Evolutionary conservation across 2,329 filamentous ascomycete species (phyloP), one percentile per base, ranked within the genome.

Genomic region (Zymoseptoria tritici): DNA sequence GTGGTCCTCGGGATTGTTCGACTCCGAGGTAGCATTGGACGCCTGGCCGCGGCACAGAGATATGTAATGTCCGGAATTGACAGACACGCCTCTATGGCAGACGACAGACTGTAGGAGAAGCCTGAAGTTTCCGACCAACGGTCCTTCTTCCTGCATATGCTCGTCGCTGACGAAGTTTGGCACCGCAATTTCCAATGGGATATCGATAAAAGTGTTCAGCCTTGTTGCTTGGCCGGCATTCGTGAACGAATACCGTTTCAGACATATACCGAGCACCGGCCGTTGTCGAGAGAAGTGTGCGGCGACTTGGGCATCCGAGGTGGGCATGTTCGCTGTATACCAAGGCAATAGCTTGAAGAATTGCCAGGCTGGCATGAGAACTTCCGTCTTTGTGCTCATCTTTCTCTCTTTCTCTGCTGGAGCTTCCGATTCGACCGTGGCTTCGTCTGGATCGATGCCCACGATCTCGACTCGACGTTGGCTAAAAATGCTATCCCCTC

Each of bases 301-400:
- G n/a, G 89, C 91, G 9, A 97, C 89, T 68, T 96, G 91, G 2
- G 85, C 82, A 71, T 96, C 89, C 62, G 81, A 83, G 24, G 76
- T 81, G 6, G 83, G 82, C 16, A 80, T 79, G 58, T 85, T 83
- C 66, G 86, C 80, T 1, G 90, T 91, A 71, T 96, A 91, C 92
- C 92, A 97, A 26, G 92, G 92, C 68, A 97, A 91, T 24, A 97
- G 79, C 69, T 89, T 91, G 76, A 97, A 97, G 71, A 97, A 96
- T 70, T 97, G 93, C 91, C 92, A 97, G 1, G 94, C 94, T 46
- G 93, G 93, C 79, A 97, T 96, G 60, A 93, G 87, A 13, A 97
- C 89, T 68, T 96, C 92, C 70, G 93, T 96, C 64, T 82, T 66
- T 9, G 69, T 69, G 62, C 68, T 69, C 60, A 71, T 60, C 58